Percentiles rank a stretch among this genome's conserved stretches.
Conservation (phyloP, 441 rosid genomes). For the Gossypium aridum region DNA sequence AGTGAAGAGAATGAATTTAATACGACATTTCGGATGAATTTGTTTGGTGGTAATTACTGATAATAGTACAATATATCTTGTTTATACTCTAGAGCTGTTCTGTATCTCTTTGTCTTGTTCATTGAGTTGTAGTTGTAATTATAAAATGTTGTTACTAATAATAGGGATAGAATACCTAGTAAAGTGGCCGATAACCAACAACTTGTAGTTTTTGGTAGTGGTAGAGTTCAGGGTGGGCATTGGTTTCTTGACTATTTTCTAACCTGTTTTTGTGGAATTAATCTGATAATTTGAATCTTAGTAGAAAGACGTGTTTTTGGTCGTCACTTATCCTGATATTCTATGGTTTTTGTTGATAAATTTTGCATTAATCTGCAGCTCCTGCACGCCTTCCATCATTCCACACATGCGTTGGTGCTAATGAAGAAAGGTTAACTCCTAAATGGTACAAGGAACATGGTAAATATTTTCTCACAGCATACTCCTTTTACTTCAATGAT, state of each 20-base stretch:
- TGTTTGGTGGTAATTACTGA: neutral
- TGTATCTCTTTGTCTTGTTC: neutral
- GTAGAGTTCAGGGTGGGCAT: neutral
- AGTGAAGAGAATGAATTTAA: neutral
- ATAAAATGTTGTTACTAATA: neutral
- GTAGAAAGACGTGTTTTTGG: neutral
- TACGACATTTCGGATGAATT: neutral
- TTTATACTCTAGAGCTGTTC: neutral
- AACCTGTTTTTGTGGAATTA: neutral
- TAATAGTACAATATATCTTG: neutral
- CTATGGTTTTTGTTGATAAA: slow-evolving; percentile 2
- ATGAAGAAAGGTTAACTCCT: slow-evolving; percentile 77
- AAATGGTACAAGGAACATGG: slow-evolving; percentile 94
- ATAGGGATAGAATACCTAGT: neutral
- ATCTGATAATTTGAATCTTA: neutral
- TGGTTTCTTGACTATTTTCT: slow-evolving; percentile 2
- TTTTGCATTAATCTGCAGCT: slow-evolving; percentile 39
- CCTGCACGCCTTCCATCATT: slow-evolving; percentile 92
- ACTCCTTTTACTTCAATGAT: neutral
- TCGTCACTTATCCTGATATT: neutral
- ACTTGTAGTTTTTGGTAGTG: neutral
- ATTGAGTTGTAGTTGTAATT: neutral
- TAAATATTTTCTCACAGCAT: slow-evolving; percentile 24
- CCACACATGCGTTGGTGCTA: slow-evolving; percentile 91
- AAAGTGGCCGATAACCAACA: neutral